A percentile compares a stretch with the other conserved stretches of the same genome.
Evolutionary conservation across 345 rosid genomes (phyloP).

Genomic region (Eucalyptus rudis): DNA sequence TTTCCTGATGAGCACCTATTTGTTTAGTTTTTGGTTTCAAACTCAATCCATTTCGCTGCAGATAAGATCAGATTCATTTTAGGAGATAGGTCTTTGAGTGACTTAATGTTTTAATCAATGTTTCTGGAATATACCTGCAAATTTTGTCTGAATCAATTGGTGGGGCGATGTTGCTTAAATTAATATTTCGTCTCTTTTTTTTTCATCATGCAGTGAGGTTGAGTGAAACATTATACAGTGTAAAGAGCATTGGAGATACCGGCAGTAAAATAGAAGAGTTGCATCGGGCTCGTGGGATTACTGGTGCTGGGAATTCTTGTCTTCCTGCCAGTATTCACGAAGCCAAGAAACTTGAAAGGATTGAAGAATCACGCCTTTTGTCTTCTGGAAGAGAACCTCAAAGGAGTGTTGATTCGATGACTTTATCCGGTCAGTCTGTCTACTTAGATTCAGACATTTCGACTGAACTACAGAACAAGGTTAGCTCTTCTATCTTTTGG

Average conservation of each 20-base stretch:
- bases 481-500: conserved; percentile 2
- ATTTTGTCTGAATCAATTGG: neutral
- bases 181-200: neutral
- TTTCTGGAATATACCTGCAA: neutral
- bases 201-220: conserved; percentile 51
- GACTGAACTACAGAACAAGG: conserved; percentile 56
- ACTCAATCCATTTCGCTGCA: neutral
- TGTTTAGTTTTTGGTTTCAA: neutral
- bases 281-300: conserved; percentile 18
- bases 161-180: neutral
- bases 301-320: conserved; percentile 43
- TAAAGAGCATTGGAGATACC: conserved; percentile 41
- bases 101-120: neutral
- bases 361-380: conserved; percentile 11
- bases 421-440: conserved; percentile 35
- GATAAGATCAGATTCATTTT: neutral
- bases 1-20: neutral
- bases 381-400: conserved; percentile 28
- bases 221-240: conserved; percentile 70
- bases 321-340: conserved; percentile 44
- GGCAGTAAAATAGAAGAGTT: conserved; percentile 27
- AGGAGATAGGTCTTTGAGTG: neutral
- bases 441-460: conserved; percentile 66
- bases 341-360: conserved; percentile 25
- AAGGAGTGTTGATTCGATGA: conserved; percentile 12